Percentiles rank a stretch among this genome's conserved stretches.
phyloP scores from a whole-genome alignment of 2,329 filamentous ascomycete genomes.

The Colletotrichum acutatum region DNA sequence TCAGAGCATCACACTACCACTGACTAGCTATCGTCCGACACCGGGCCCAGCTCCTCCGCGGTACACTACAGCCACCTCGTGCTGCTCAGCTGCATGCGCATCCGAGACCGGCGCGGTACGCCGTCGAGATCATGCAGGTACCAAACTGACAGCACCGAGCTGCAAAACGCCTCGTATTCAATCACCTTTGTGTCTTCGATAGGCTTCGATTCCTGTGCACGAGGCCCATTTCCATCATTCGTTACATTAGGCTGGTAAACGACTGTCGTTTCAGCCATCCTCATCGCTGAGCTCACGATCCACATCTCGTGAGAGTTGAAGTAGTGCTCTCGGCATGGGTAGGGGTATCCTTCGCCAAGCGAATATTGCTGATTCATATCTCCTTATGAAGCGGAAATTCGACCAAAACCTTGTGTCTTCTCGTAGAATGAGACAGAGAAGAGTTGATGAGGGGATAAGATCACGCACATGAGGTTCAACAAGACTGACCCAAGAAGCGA shows the following conservation, averaged over 20 bases:
- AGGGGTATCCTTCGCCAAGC: background rate
- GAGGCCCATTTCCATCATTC: accelerated
- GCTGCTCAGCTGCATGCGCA: conserved; percentile 17
- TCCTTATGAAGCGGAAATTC: background rate
- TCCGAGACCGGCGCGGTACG: conserved; percentile 14
- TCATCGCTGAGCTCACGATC: background rate
- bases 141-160: background rate
- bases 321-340: background rate
- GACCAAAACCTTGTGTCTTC: background rate
- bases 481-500: conserved; percentile 5
- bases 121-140: conserved; percentile 18
- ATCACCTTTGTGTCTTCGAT: too few species aligned
- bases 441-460: background rate
- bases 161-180: background rate
- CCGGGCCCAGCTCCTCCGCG: background rate
- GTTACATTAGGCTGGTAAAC: accelerated
- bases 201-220: accelerated
- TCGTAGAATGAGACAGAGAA: background rate
- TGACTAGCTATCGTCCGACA: background rate
- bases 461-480: background rate
- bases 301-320: background rate
- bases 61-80: background rate
- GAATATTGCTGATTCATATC: background rate
- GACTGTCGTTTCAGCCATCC: background rate
- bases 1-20: background rate